phyloP scores from a whole-genome alignment of 2,329 filamentous ascomycete species.

The Chaetomiaceae sp. region DNA sequence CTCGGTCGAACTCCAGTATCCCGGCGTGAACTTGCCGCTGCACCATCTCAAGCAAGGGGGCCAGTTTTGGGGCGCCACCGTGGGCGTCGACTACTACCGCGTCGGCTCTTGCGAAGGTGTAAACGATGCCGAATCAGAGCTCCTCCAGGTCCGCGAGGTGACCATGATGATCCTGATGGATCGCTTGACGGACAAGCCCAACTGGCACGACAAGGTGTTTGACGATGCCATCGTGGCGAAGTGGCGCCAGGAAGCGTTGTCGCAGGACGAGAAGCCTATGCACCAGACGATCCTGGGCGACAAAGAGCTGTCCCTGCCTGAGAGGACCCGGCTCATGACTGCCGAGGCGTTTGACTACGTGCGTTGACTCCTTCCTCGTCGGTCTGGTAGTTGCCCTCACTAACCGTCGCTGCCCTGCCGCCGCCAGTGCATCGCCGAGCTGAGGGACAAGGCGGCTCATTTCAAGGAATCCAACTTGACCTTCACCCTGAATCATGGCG shows the following conservation, averaged over 20 bases:
- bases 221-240: slow-evolving; percentile 29
- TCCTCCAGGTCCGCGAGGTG: slow-evolving; percentile 29
- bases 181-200: slow-evolving; percentile 32
- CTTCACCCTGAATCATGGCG: slow-evolving; percentile 37
- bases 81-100: slow-evolving; percentile 10
- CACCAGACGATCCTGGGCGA: slow-evolving; percentile 4
- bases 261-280: slow-evolving; percentile 20
- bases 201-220: slow-evolving; percentile 33
- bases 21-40: slow-evolving; percentile 15
- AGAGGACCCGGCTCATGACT: slow-evolving; percentile 15
- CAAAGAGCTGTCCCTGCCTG: slow-evolving; percentile 1
- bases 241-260: slow-evolving; percentile 30
- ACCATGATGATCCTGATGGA: slow-evolving; percentile 33
- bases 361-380: neutral
- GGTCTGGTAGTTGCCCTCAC: neutral
- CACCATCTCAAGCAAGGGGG: neutral
- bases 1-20: too few species aligned
- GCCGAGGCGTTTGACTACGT: slow-evolving; percentile 23
- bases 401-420: neutral
- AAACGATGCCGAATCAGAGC: neutral
- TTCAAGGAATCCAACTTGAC: slow-evolving; percentile 36
- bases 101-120: neutral
- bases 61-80: too few species aligned
- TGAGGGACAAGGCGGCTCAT: slow-evolving; percentile 44
- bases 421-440: slow-evolving; percentile 36